Percentiles rank a stretch among this genome's conserved stretches.
phyloP scores from a whole-genome alignment of 495 filamentous ascomycete species.

The Lasiosphaeria miniovina region DNA sequence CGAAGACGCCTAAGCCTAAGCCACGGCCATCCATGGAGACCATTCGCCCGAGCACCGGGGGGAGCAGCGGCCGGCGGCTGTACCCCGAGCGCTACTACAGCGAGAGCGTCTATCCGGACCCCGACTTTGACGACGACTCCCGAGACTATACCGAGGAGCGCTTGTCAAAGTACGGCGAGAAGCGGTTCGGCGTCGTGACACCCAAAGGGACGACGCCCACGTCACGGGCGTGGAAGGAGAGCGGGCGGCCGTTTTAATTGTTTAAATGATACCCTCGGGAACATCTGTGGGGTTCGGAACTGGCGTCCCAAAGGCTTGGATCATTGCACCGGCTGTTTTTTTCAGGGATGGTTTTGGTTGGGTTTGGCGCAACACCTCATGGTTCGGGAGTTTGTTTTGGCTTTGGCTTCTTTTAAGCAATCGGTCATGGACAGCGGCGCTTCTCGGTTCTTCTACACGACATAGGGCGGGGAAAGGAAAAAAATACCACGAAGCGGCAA shows the following conservation, averaged over 20 bases:
- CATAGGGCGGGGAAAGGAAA: no score
- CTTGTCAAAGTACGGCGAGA: conserved; percentile 22
- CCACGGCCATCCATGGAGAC: conserved; percentile 16
- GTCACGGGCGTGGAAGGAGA: conserved; percentile 13
- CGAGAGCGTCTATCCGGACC: conserved; percentile 31
- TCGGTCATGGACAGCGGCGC: no score
- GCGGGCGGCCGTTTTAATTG: conserved; percentile 20
- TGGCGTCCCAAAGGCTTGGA: no score
- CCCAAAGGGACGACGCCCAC: conserved; percentile 22
- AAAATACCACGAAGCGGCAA: no score
- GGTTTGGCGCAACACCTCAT: no score
- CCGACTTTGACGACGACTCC: conserved; percentile 12
- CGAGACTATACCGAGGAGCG: conserved; percentile 24
- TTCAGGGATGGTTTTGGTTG: no score
- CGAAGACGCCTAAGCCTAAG: neutral
- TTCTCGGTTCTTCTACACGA: no score
- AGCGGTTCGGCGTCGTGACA: conserved; percentile 24
- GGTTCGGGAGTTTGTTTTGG: no score
- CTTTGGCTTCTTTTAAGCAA: no score
- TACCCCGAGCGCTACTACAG: conserved; percentile 29
- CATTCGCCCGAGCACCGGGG: conserved; percentile 18
- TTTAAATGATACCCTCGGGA: no score
- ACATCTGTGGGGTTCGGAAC: no score
- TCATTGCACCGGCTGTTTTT: no score
- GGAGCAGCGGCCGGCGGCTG: conserved; percentile 7